Conservation (phyloP, 78 protist species). For the Protostelium mycophagum region DNA sequence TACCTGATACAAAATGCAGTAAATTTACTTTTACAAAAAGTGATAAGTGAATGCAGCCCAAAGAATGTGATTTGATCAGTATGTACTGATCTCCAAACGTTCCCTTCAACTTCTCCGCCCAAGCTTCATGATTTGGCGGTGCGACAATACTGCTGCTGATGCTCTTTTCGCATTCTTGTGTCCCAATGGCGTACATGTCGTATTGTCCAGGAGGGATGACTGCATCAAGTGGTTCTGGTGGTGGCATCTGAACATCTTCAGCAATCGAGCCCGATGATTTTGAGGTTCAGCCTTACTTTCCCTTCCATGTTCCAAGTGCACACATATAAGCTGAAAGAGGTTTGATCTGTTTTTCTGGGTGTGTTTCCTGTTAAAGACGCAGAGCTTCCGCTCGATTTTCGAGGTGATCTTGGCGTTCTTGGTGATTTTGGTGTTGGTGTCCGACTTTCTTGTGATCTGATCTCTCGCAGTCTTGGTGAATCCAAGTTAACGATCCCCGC, state of each 20-base stretch:
- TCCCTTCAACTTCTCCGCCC: not conserved
- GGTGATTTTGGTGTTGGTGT: not conserved
- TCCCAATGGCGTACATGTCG: not conserved
- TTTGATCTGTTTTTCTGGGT: too few species aligned
- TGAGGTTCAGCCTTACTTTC: not conserved
- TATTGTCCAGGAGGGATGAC: not conserved
- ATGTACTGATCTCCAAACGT: not conserved
- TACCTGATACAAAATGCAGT: not conserved
- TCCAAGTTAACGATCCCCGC: not conserved
- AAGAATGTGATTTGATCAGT: not conserved
- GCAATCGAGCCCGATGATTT: not conserved
- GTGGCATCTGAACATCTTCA: not conserved
- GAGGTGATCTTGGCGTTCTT: not conserved
- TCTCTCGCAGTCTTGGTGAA: not conserved
- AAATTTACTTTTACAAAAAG: too few species aligned
- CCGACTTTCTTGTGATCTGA: not conserved
- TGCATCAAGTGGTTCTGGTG: not conserved
- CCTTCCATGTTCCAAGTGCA: not conserved
- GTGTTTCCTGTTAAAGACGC: too few species aligned
- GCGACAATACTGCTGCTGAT: not conserved
- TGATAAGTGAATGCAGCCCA: not conserved
- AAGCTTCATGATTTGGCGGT: not conserved
- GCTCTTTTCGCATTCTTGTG: not conserved
- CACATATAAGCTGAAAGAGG: not conserved
- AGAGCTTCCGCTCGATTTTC: too few species aligned